Conservation (phyloP, 75 land plant species). For the Cryptomeria japonica region DNA sequence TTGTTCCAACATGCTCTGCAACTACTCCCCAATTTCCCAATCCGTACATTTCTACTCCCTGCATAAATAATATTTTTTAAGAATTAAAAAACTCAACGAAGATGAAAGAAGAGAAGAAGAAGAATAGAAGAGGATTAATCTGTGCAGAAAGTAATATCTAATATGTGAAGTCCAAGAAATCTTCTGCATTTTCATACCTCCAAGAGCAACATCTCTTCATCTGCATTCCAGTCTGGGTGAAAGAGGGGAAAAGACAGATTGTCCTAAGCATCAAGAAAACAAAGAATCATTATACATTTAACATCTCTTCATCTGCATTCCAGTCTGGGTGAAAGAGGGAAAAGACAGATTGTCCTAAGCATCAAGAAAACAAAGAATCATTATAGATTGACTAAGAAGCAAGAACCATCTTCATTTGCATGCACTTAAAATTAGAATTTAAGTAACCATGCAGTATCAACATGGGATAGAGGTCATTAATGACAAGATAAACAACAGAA, state of each 20-base stretch:
- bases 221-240: slow-evolving; percentile 95
- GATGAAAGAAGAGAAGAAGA: background rate
- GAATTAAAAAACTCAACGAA: background rate
- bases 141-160: background rate
- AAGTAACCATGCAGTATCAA: background rate
- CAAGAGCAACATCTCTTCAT: slow-evolving; percentile 90
- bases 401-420: background rate
- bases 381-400: background rate
- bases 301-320: slow-evolving; percentile 91
- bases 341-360: slow-evolving; percentile 85
- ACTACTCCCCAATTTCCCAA: slow-evolving; percentile 95
- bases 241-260: slow-evolving; percentile 89
- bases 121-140: background rate
- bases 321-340: slow-evolving; percentile 89
- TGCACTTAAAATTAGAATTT: too few species aligned
- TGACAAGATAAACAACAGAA: background rate
- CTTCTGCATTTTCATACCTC: slow-evolving; percentile 55
- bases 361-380: background rate
- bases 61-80: slow-evolving; percentile 8
- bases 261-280: slow-evolving; percentile 46
- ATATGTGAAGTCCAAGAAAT: background rate
- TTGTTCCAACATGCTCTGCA: slow-evolving; percentile 96
- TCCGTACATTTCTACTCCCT: slow-evolving; percentile 98
- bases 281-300: background rate
- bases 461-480: background rate